Evolutionary conservation across 441 rosid species (phyloP).

Genomic region (Populus hybrid): DNA sequence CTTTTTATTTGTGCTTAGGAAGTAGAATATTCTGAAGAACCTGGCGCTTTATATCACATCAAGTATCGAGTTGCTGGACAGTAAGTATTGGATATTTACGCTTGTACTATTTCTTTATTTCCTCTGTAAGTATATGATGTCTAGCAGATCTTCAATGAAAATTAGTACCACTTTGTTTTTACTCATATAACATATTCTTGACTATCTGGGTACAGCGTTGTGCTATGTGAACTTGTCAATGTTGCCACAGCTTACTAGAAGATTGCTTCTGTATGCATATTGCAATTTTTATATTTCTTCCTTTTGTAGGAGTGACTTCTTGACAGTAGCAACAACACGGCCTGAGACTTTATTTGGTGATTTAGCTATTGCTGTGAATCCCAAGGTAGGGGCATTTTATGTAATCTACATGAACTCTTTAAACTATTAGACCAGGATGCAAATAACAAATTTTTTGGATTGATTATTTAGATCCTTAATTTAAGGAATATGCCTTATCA

Average conservation of each 20-base stretch:
- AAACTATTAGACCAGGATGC: neutral
- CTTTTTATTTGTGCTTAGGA: constrained; percentile 49
- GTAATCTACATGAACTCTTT: neutral
- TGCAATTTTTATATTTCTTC: constrained; percentile 24
- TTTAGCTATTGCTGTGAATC: constrained; percentile 94
- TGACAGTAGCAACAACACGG: constrained; percentile 93
- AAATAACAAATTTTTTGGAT: too few relatives aligned
- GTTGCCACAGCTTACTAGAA: neutral
- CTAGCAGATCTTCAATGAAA: neutral
- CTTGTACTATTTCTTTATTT: neutral
- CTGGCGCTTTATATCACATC: constrained; percentile 79
- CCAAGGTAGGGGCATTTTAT: constrained; percentile 48
- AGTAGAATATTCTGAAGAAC: constrained; percentile 98
- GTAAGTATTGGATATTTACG: constrained; percentile 49
- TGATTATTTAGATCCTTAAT: neutral
- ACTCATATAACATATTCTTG: neutral
- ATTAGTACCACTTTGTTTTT: neutral
- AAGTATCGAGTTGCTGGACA: constrained; percentile 98
- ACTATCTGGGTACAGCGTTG: neutral
- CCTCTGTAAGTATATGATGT: neutral
- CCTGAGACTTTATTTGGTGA: constrained; percentile 99
- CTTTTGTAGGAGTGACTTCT: constrained; percentile 65
- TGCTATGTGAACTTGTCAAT: neutral
- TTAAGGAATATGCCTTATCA: neutral
- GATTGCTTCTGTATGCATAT: neutral